phyloP scores from a whole-genome alignment of 192 early-diverging fungal genomes.

The Radiomyces spectabilis region DNA sequence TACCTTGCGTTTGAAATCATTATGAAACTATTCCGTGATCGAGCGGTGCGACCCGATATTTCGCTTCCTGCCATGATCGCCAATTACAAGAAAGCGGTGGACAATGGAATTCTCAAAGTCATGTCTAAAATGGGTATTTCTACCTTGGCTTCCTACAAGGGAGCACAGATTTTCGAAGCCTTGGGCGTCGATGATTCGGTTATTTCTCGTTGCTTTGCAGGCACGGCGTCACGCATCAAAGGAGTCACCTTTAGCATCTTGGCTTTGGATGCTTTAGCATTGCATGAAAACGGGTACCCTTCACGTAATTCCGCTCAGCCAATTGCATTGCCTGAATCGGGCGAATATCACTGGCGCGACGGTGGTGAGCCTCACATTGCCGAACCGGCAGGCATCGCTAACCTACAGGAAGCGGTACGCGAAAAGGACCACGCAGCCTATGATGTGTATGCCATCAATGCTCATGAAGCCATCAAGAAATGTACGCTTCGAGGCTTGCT shows the following conservation, averaged over 20 bases:
- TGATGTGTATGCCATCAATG: constrained; percentile 72
- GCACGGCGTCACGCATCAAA: constrained; percentile 93
- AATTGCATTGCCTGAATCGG: constrained; percentile 78
- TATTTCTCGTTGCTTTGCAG: constrained; percentile 86
- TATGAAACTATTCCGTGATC: constrained; percentile 82
- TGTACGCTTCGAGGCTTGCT: constrained; percentile 95
- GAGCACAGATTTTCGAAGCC: constrained; percentile 98
- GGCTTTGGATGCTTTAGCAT: constrained; percentile 79
- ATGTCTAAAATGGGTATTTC: constrained; percentile 99
- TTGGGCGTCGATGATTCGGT: constrained; percentile 86
- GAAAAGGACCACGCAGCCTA: constrained; percentile 84
- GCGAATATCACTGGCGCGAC: constrained; percentile 96
- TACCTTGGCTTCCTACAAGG: constrained; percentile 95
- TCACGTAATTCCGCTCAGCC: constrained; percentile 53
- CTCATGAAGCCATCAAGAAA: constrained; percentile 77
- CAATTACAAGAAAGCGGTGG: constrained; percentile 82
- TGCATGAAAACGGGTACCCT: constrained; percentile 66
- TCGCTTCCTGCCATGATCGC: constrained; percentile 54
- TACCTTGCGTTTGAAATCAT: constrained; percentile 89
- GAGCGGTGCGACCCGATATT: constrained; percentile 55
- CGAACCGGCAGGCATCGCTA: constrained; percentile 81
- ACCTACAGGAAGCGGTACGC: constrained; percentile 93
- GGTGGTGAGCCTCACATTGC: constrained; percentile 91
- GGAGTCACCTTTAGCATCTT: constrained; percentile 76
- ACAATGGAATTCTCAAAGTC: constrained; percentile 95